A percentile compares a stretch with the other conserved stretches of the same genome.
Evolutionary conservation across 345 rosid species (phyloP).

Genomic region (Eutrema japonicum): DNA sequence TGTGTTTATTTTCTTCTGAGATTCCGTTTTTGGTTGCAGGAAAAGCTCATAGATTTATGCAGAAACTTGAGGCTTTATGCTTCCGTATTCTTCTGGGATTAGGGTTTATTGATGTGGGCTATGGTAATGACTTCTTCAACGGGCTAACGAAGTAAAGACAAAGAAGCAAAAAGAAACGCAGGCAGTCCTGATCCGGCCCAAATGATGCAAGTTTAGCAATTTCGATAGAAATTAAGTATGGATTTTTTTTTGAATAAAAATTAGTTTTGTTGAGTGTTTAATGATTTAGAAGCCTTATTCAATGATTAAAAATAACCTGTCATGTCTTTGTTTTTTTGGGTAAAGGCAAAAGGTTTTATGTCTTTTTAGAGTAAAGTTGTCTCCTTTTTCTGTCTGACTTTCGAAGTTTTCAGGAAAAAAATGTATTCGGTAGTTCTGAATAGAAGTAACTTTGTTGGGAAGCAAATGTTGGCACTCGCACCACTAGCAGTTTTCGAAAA

Average conservation of each 20-base stretch:
- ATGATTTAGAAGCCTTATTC: slow-evolving; percentile 6
- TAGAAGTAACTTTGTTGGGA: too few species aligned
- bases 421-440: too few species aligned
- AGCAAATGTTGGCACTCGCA: too few species aligned
- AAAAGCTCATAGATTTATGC: slow-evolving; percentile 38
- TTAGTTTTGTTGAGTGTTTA: neutral
- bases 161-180: neutral
- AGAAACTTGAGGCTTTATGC: slow-evolving; percentile 47
- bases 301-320: slow-evolving; percentile 11
- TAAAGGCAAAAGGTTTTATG: slow-evolving; percentile 4
- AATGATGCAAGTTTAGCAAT: slow-evolving; percentile 24
- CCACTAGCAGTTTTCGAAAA: too few species aligned
- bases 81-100: slow-evolving; percentile 58
- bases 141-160: slow-evolving; percentile 48
- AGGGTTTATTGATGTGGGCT: slow-evolving; percentile 62
- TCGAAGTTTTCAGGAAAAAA: too few species aligned
- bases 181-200: neutral
- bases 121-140: slow-evolving; percentile 68
- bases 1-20: slow-evolving; percentile 19
- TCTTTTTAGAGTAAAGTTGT: neutral
- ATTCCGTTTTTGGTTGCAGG: slow-evolving; percentile 47
- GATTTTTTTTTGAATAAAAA: slow-evolving; percentile 4
- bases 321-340: neutral
- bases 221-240: slow-evolving; percentile 10
- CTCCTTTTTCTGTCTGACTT: neutral